Evolutionary conservation across 305 asterid genomes (phyloP).

Genomic region (Fraxinus velutina): DNA sequence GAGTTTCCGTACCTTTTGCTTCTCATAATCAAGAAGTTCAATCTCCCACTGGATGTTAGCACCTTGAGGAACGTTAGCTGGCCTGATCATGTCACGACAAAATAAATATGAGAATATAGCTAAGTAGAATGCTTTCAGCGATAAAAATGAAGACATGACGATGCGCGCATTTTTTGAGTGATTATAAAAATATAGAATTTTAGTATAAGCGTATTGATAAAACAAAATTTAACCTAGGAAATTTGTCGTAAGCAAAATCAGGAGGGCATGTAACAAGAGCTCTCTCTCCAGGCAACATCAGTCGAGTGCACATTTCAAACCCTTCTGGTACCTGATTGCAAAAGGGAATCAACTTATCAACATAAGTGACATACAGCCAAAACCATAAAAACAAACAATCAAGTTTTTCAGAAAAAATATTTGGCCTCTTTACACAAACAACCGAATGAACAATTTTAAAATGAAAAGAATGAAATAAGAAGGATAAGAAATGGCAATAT

Average conservation of each 20-base stretch:
- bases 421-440: neutral
- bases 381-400: neutral
- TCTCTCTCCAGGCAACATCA: conserved; percentile 94
- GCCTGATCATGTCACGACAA: conserved; percentile 43
- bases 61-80: conserved; percentile 78
- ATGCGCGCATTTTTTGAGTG: neutral
- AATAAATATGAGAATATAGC: neutral
- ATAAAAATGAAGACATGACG: neutral
- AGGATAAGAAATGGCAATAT: neutral
- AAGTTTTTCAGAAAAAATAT: neutral
- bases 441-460: neutral
- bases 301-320: conserved; percentile 90
- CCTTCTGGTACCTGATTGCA: conserved; percentile 83
- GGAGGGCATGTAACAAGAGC: conserved; percentile 90
- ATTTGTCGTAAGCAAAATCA: conserved; percentile 97
- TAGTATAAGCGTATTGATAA: neutral
- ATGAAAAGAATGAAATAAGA: neutral
- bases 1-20: conserved; percentile 58
- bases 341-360: conserved; percentile 18
- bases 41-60: conserved; percentile 88
- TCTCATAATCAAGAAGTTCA: conserved; percentile 93
- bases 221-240: conserved; percentile 51
- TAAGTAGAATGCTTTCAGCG: neutral
- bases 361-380: neutral
- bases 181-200: neutral